A percentile compares a stretch with the other conserved stretches of the same genome.
Evolutionary conservation across 2,329 filamentous ascomycete species (phyloP).

Genomic region (Fusarium sp.): DNA sequence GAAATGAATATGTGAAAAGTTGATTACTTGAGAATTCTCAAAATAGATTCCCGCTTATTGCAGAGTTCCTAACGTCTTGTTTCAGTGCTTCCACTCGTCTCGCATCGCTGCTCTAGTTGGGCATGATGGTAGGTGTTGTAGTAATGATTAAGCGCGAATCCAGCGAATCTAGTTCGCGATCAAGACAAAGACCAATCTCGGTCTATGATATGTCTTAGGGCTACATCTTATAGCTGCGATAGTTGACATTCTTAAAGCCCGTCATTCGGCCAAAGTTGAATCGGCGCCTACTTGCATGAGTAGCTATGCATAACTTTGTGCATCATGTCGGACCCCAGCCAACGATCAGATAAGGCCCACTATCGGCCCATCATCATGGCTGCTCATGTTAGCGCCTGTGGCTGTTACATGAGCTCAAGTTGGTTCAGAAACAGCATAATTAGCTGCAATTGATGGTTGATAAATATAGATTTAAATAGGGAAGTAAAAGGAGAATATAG

Average conservation of each 20-base stretch:
- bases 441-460: conserved; percentile 6
- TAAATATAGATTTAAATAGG: neutral
- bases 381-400: conserved; percentile 31
- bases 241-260: neutral
- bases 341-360: conserved; percentile 33
- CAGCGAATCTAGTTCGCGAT: neutral
- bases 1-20: conserved; percentile 26
- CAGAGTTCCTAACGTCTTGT: conserved; percentile 23
- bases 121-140: neutral
- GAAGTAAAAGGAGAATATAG: too few species aligned
- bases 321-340: conserved; percentile 18
- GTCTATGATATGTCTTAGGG: neutral
- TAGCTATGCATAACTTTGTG: conserved; percentile 6
- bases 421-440: neutral
- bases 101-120: conserved; percentile 19
- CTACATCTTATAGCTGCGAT: neutral
- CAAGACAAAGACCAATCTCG: conserved; percentile 2
- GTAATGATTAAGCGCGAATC: neutral
- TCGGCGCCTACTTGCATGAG: conserved; percentile 24
- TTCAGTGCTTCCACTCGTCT: conserved; percentile 14
- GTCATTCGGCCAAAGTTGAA: conserved; percentile 6
- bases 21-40: conserved; percentile 3
- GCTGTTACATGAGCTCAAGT: conserved; percentile 21
- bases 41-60: conserved; percentile 5
- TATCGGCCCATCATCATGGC: conserved; percentile 40